A percentile compares a stretch with the other conserved stretches of the same genome.
phyloP scores from a whole-genome alignment of 768 basidiomycete species.

The Hericium rajendrae region DNA sequence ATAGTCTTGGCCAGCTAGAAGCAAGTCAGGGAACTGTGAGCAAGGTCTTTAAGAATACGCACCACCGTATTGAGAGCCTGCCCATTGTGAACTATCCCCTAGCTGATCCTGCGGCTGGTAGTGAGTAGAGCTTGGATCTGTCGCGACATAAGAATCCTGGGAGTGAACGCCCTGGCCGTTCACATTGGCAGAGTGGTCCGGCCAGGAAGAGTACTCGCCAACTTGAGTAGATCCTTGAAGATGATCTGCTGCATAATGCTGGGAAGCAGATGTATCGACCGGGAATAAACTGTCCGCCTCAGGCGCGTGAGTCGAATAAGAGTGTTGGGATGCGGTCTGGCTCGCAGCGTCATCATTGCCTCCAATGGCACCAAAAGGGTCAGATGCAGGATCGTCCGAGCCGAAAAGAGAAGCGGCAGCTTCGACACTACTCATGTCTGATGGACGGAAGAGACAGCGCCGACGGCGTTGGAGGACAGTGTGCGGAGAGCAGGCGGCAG shows the following conservation, averaged over 20 bases:
- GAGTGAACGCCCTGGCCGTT: slow-evolving; percentile 1
- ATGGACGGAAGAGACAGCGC: slow-evolving; percentile 7
- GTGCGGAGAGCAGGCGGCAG: background rate
- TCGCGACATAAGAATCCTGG: slow-evolving; percentile 3
- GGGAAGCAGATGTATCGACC: background rate
- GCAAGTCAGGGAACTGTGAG: background rate
- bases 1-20: background rate
- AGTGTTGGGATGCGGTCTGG: background rate
- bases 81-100: background rate
- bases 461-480: background rate
- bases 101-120: background rate
- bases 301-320: background rate
- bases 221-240: background rate
- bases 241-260: background rate
- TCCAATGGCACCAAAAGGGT: slow-evolving; percentile 26
- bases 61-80: slow-evolving; percentile 5
- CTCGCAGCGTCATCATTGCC: background rate
- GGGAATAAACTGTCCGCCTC: background rate
- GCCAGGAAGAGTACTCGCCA: slow-evolving; percentile 4
- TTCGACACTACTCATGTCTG: slow-evolving; percentile 55
- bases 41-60: background rate
- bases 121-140: background rate
- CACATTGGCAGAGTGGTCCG: background rate
- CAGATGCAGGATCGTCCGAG: slow-evolving; percentile 41
- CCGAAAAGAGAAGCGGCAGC: slow-evolving; percentile 79